These are phyloP conservation scores for Coccinonectria pachysandricola DNA, from an alignment of 2,329 filamentous ascomycete genomes.

Conservation along the genomic window DNA sequence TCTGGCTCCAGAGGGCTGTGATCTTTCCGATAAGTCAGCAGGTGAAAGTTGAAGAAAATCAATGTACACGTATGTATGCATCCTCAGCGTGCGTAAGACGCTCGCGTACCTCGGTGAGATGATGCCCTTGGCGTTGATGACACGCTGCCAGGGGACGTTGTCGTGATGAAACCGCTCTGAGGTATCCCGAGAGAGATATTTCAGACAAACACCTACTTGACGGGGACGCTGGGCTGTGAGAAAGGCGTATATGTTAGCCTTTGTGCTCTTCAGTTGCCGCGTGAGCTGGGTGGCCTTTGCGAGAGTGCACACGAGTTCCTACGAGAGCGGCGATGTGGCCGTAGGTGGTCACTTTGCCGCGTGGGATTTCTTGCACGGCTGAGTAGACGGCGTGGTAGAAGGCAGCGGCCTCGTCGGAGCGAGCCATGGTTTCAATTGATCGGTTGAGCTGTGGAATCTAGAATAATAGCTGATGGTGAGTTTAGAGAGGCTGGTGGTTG, in stretches of 20 bases:
- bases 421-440: too few species aligned
- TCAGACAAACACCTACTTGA: conserved; percentile 84
- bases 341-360: conserved; percentile 78
- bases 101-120: conserved; percentile 74
- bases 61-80: too few species aligned
- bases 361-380: conserved; percentile 76
- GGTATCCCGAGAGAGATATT: conserved; percentile 59
- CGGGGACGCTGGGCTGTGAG: conserved; percentile 56
- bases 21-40: too few species aligned
- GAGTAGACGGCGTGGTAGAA: conserved; percentile 72
- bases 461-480: too few species aligned
- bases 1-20: conserved; percentile 36
- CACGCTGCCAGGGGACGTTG: conserved; percentile 90
- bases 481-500: neutral
- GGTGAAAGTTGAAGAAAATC: too few species aligned
- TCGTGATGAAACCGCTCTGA: conserved; percentile 52
- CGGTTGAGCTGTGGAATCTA: too few species aligned
- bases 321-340: conserved; percentile 67
- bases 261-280: too few species aligned
- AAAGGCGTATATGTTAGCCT: too few species aligned
- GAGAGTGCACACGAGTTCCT: conserved; percentile 58
- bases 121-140: conserved; percentile 76
- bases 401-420: conserved; percentile 61
- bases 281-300: too few species aligned
- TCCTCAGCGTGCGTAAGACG: too few species aligned